phyloP scores from a whole-genome alignment of 805 yeast species.

The Lipomyces mesembrius region DNA sequence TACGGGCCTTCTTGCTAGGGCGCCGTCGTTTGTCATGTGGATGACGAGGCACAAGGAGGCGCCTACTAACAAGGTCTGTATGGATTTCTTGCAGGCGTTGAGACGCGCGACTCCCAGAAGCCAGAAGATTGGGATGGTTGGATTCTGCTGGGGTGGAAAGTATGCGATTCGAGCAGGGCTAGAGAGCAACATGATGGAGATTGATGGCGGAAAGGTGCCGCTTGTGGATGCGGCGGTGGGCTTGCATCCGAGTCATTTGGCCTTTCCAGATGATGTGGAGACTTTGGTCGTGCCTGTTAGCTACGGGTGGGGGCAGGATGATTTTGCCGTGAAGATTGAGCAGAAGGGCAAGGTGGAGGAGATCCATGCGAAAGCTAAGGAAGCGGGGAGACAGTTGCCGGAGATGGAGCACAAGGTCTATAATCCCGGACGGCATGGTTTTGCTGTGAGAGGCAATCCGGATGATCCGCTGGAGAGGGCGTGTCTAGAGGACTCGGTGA shows the following conservation, averaged over 20 bases:
- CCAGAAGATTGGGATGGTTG: constrained; percentile 15
- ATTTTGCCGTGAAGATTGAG: constrained; percentile 2
- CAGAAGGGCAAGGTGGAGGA: constrained; percentile 6
- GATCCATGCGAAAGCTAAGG: constrained; percentile 6
- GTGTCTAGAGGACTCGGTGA: constrained; percentile 9
- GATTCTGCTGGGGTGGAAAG: constrained; percentile 38
- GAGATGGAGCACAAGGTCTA: constrained; percentile 12
- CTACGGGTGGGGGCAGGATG: constrained; percentile 9
- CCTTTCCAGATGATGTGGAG: constrained; percentile 7
- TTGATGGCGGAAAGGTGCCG: constrained; percentile 9
- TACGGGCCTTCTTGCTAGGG: constrained; percentile 4
- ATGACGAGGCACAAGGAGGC: constrained; percentile 8
- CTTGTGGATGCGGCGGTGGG: constrained; percentile 11
- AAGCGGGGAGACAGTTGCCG: constrained; percentile 8
- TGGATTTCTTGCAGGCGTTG: constrained; percentile 11
- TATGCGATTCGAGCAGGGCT: constrained; percentile 15
- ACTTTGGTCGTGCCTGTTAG: constrained; percentile 10
- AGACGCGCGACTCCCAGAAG: constrained; percentile 11
- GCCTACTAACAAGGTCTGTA: constrained; percentile 7
- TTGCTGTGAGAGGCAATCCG: constrained; percentile 13
- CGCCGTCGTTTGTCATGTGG: constrained; percentile 5
- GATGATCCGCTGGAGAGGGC: constrained; percentile 10
- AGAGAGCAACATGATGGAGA: constrained; percentile 4
- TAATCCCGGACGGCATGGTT: constrained; percentile 9
- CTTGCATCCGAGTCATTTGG: constrained; percentile 7